Conservation (phyloP, 108 stramenopile species). For the Bacterosira constricta region DNA sequence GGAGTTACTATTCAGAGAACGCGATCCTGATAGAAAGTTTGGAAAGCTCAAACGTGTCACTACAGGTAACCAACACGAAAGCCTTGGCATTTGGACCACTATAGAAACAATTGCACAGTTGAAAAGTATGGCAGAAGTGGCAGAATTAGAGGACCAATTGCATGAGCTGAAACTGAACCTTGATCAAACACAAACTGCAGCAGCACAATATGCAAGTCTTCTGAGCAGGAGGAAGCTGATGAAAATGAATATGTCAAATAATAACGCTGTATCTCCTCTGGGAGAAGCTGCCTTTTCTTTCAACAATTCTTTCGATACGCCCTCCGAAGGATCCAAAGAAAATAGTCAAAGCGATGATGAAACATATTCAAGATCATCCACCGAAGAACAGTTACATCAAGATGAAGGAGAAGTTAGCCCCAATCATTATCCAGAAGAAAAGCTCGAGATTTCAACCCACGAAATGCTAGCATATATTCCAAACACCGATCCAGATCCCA, state of each 20-base stretch:
- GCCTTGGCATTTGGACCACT: slow-evolving; percentile 38
- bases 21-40: slow-evolving; percentile 47
- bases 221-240: not conserved
- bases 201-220: not conserved
- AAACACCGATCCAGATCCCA: not conserved
- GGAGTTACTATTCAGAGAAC: slow-evolving; percentile 36
- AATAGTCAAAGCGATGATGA: not conserved
- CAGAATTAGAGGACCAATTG: not conserved
- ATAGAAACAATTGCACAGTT: slow-evolving; percentile 7
- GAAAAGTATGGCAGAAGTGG: slow-evolving; percentile 3
- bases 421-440: not conserved
- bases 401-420: not conserved
- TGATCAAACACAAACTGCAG: not conserved
- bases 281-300: not conserved
- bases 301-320: not conserved
- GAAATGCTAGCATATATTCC: not conserved
- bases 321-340: not conserved
- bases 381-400: not conserved
- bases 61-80: slow-evolving; percentile 23
- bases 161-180: not conserved
- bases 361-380: not conserved
- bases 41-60: slow-evolving; percentile 49
- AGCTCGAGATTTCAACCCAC: not conserved
- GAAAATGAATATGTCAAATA: not conserved
- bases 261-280: not conserved